Conservation (phyloP, 352 stramenopile genomes). For the Pythium biforme region DNA sequence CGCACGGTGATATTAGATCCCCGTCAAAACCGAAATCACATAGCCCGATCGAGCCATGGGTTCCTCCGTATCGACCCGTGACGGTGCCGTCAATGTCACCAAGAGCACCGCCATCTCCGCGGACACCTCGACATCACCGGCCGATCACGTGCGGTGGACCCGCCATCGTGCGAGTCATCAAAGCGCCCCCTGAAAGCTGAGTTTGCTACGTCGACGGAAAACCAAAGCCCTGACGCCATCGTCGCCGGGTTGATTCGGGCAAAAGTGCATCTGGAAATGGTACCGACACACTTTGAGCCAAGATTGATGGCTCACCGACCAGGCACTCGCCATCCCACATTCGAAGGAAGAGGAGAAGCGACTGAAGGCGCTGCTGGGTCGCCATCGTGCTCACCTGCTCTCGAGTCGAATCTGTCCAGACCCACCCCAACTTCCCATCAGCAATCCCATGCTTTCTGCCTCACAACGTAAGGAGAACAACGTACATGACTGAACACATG, state of each 20-base stretch:
- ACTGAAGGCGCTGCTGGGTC: conserved; percentile 13
- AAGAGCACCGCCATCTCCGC: conserved; percentile 4
- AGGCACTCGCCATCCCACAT: conserved; percentile 21
- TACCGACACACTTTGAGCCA: conserved; percentile 1
- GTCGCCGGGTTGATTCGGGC: not conserved
- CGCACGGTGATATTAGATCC: too few relatives aligned
- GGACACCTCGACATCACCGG: conserved; percentile 12
- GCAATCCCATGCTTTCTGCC: not conserved
- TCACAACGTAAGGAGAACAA: not conserved
- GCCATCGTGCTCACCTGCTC: not conserved
- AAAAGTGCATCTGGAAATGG: conserved; percentile 14
- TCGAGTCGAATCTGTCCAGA: not conserved
- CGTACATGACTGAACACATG: conserved; percentile 10
- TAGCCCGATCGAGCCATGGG: not conserved
- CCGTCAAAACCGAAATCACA: not conserved
- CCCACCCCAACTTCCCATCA: not conserved
- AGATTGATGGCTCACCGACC: conserved; percentile 9
- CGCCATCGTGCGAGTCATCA: conserved; percentile 45
- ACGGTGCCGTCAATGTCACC: not conserved
- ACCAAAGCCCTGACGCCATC: conserved; percentile 18
- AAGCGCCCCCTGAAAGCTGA: conserved; percentile 17
- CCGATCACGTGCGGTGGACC: conserved; percentile 46
- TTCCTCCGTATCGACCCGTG: conserved; percentile 10
- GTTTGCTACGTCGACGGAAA: conserved; percentile 6
- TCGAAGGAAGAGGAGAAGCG: conserved; percentile 24